Evolutionary conservation across 441 rosid genomes (phyloP), one percentile per base, ranked within the genome.

Genomic region (Pelargonium fulgidum): DNA sequence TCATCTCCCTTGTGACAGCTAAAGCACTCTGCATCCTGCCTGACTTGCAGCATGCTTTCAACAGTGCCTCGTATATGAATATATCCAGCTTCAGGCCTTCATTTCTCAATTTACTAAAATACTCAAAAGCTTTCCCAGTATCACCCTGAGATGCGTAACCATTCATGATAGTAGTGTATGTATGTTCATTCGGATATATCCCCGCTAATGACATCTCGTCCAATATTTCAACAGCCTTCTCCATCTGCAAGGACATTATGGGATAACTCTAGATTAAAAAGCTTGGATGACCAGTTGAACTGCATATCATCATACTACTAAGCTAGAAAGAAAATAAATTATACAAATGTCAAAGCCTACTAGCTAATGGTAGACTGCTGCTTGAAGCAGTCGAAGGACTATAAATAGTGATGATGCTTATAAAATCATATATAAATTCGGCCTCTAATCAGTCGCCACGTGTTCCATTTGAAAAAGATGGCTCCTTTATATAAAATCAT

Each of bases 21-120:
- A 93, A 84, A 24, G 99, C 99, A 74, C 96, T 93, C 75, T 93
- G 99, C 99, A 93, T 91, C 75, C 99, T 80, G 69, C 99, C 99
- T 56, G 99, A 76, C 72, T 93, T 93, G 88, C 99, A 93, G 74
- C 99, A 93, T 12, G 99, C 97, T 86, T 90, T 93, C 59, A 93
- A 85, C 72, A 93, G 79, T 41, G 93, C 99, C 83, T 88, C 96
- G 13, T 93, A 93, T 3, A 96, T 84, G 77, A 76, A 91, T 20
- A 83, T 85, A 74, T 91, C 99, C 76, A 93, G 86, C 76, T 86
- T 89, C 65, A 93, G 82, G 47, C 96, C 96, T 77, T 86, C 97
- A 67, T 85, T 81, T 81, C 91, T 88, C 72, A 91, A 80, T 72
- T 85, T 93, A 14, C 90, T 78, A 48, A 93, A 91, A 73, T 88